Percentiles rank a stretch among this genome's conserved stretches.
Evolutionary conservation across 2,329 filamentous ascomycete species (phyloP).

Genomic region (Pleurostoma richardsiae): DNA sequence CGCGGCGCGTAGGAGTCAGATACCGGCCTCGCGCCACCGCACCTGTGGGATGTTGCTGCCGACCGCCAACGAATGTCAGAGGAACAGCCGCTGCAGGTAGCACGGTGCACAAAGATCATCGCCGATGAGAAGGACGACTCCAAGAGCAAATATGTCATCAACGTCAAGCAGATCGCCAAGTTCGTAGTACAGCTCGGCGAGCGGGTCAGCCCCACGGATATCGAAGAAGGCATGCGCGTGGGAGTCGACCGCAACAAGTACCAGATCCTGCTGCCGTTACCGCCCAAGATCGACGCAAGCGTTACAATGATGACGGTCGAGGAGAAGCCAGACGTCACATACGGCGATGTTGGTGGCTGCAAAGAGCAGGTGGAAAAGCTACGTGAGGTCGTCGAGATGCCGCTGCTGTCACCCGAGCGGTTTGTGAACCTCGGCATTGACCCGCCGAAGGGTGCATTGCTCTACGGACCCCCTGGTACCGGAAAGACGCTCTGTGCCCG

Average conservation of each 20-base stretch:
- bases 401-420: conserved; percentile 88
- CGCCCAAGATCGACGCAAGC: conserved; percentile 97
- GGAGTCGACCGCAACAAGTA: conserved; percentile 99
- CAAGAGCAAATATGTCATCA: conserved; percentile 99
- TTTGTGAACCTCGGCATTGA: conserved; percentile 99
- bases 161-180: conserved; percentile 99
- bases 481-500: conserved; percentile 97
- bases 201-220: conserved; percentile 95
- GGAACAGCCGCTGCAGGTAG: conserved; percentile 95
- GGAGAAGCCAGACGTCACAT: conserved; percentile 98
- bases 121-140: conserved; percentile 91
- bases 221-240: conserved; percentile 98
- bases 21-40: conserved; percentile 93
- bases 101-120: conserved; percentile 98
- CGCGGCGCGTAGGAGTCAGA: conserved; percentile 72
- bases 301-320: conserved; percentile 99
- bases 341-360: conserved; percentile 96
- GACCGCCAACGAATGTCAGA: conserved; percentile 98
- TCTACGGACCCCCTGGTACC: conserved; percentile 97
- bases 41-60: conserved; percentile 97
- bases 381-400: conserved; percentile 98
- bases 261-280: conserved; percentile 92
- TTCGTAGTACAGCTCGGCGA: conserved; percentile 98
- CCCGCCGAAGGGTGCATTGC: conserved; percentile 91
- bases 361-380: conserved; percentile 99